Base-by-base conservation (phyloP, 2,329 filamentous ascomycete species). In the Colletotrichum sojae region DNA sequence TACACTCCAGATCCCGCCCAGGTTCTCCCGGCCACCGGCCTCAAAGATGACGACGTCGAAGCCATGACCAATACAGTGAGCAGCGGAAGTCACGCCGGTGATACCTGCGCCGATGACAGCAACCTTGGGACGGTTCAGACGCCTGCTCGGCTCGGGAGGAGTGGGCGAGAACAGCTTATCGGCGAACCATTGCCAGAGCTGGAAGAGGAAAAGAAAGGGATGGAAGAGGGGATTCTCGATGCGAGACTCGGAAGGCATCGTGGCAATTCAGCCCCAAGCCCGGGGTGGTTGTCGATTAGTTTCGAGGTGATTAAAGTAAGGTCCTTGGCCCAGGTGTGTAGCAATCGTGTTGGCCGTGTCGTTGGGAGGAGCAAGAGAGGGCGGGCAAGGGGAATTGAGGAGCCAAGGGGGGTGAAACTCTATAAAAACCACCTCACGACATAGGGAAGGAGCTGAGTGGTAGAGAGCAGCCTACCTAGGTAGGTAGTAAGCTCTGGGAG, bases 31-130 rank as follows among this genome's bases (percentile, higher is more conserved):
- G 4, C 85, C 79, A 1, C 92, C 91, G 8, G 89, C 88, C 77
- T 97, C 94, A 72, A 97, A 97, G 46, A 97, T 88, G 20, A 88
- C 86, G 6, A 94, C 91, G 71, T 96, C 92, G 73, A 95, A 95
- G 52, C 93, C 93, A 88, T 96, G 92, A 2, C 94, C 94, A 43
- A 95, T 89, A 76, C 92, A 94, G 77, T 97, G 94, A 1, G 92
- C 90, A 0, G 94, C 94, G 8, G 93, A 89, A 1, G 93, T 93
- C 2, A 96, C 90, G 4, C 94, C 88, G 0, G 88, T 96, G 63
- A 97, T 84, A 2, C 91, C 91, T 31, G 91, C 89, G 2, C 91
- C 91, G 72, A 94, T 90, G 39, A 93, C 83, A 2, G 91, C 91
- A 64, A 94, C 84, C 68, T 86, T 90, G 15, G 93, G 91, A 31